Percentiles rank a stretch among this genome's conserved stretches.
These are phyloP conservation scores for Trichocomaceae sp. DNA, from an alignment of 2,329 filamentous ascomycete genomes.

Conservation along the genomic window DNA sequence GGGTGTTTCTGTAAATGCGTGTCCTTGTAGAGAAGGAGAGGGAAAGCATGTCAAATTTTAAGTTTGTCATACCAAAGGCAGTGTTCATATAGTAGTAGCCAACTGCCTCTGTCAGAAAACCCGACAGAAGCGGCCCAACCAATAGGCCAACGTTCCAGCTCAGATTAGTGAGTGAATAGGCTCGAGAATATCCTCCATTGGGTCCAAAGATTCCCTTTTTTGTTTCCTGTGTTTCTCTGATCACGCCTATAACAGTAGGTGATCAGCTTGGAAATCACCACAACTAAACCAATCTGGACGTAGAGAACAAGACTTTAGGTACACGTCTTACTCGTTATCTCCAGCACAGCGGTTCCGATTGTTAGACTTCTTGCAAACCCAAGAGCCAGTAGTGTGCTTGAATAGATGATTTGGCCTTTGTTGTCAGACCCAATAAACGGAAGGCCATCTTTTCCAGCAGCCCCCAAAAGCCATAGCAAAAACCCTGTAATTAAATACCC, in stretches of 20 bases:
- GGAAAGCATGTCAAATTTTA: background rate
- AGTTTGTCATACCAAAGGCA: slow-evolving; percentile 8
- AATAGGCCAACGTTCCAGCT: slow-evolving; percentile 12
- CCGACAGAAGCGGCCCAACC: slow-evolving; percentile 7
- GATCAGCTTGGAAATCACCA: background rate
- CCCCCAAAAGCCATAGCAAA: slow-evolving; percentile 23
- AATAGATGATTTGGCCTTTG: slow-evolving; percentile 20
- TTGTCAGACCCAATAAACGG: slow-evolving; percentile 19
- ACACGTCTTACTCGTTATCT: slow-evolving; percentile 23
- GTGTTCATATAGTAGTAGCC: slow-evolving; percentile 13
- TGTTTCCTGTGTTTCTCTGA: slow-evolving; percentile 7
- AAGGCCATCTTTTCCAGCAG: slow-evolving; percentile 24
- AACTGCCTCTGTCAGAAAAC: slow-evolving; percentile 1
- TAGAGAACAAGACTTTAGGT: no score
- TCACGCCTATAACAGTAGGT: background rate
- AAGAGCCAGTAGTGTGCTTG: slow-evolving; percentile 15
- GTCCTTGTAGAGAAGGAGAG: no score
- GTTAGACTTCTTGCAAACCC: slow-evolving; percentile 21
- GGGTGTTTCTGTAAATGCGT: no score
- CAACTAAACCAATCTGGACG: no score
- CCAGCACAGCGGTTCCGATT: slow-evolving; percentile 24
- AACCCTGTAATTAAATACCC: slow-evolving; percentile 21
- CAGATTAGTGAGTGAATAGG: slow-evolving; percentile 9
- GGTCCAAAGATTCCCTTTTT: slow-evolving; percentile 8
- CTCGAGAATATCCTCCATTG: slow-evolving; percentile 11